A percentile compares a stretch with the other conserved stretches of the same genome.
These are phyloP conservation scores for Pseudogymnoascus sp. DNA, from an alignment of 2,329 filamentous ascomycete species.

Conservation along the genomic window DNA sequence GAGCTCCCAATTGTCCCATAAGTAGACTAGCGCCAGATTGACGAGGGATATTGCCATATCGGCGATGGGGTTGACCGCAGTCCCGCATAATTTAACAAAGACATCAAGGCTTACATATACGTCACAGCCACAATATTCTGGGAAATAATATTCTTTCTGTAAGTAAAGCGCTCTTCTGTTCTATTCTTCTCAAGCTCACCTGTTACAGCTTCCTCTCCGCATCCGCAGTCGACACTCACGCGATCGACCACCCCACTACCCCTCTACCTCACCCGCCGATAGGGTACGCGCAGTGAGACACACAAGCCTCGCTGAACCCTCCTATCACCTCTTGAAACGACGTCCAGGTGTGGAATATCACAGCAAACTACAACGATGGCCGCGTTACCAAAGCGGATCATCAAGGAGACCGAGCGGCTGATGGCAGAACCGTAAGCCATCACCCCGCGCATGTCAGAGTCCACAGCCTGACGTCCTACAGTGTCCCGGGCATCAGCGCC, in stretches of 20 bases:
- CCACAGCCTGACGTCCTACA: constrained; percentile 33
- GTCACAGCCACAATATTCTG: constrained; percentile 1
- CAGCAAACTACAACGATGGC: neutral
- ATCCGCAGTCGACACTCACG: neutral
- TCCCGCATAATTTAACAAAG: constrained; percentile 7
- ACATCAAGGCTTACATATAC: constrained; percentile 6
- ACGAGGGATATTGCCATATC: constrained; percentile 5
- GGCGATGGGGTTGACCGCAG: neutral
- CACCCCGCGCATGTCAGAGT: constrained; percentile 2
- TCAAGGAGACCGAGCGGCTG: constrained; percentile 97
- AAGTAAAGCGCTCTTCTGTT: neutral
- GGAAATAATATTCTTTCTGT: neutral
- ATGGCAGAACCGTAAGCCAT: constrained; percentile 84
- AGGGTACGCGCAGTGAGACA: constrained; percentile 8
- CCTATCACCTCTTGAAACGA: constrained; percentile 6
- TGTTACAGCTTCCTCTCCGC: neutral
- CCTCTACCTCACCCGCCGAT: neutral
- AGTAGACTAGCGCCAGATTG: constrained; percentile 6
- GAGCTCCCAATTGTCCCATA: neutral
- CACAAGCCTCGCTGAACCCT: neutral
- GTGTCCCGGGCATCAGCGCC: constrained; percentile 92
- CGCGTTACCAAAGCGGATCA: constrained; percentile 90
- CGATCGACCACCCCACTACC: constrained; percentile 3
- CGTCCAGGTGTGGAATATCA: neutral
- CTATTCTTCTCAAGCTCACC: neutral